Percentiles rank a stretch among this genome's conserved stretches.
Conservation (phyloP, 1,284 basidiomycete species). For the Omphalotus olearius region DNA sequence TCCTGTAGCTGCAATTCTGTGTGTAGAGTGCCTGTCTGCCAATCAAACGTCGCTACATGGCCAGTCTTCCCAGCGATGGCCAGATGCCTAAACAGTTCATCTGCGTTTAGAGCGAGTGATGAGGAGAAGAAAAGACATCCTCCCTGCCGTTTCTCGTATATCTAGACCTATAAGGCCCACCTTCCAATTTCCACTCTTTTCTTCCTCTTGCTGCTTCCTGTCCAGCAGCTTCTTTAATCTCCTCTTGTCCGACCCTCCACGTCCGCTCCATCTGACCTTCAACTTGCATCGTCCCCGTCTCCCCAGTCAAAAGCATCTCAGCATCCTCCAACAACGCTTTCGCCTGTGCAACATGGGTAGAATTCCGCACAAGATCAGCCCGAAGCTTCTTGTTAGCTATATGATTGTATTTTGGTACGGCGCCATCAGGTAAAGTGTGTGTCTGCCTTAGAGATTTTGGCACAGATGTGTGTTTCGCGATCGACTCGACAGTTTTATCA, state of each 20-base stretch:
- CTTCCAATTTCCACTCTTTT: conserved; percentile 80
- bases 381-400: conserved; percentile 77
- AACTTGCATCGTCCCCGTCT: conserved; percentile 62
- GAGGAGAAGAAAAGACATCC: conserved; percentile 24
- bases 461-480: conserved; percentile 49
- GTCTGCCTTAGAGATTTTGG: conserved; percentile 59
- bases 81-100: conserved; percentile 41
- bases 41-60: conserved; percentile 94
- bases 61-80: conserved; percentile 82
- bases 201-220: conserved; percentile 71
- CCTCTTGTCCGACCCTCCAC: conserved; percentile 83
- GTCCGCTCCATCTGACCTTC: conserved; percentile 84
- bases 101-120: conserved; percentile 31
- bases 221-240: conserved; percentile 71
- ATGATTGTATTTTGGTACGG: conserved; percentile 45
- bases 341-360: conserved; percentile 50
- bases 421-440: conserved; percentile 23
- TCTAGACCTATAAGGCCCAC: conserved; percentile 80
- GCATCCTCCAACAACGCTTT: conserved; percentile 62
- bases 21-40: conserved; percentile 85
- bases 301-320: conserved; percentile 57
- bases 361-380: conserved; percentile 59
- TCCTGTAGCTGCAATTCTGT: conserved; percentile 89
- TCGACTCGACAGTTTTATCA: conserved; percentile 51
- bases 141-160: conserved; percentile 91